phyloP scores from a whole-genome alignment of 148 eudicot species.

The Cornus florida region DNA sequence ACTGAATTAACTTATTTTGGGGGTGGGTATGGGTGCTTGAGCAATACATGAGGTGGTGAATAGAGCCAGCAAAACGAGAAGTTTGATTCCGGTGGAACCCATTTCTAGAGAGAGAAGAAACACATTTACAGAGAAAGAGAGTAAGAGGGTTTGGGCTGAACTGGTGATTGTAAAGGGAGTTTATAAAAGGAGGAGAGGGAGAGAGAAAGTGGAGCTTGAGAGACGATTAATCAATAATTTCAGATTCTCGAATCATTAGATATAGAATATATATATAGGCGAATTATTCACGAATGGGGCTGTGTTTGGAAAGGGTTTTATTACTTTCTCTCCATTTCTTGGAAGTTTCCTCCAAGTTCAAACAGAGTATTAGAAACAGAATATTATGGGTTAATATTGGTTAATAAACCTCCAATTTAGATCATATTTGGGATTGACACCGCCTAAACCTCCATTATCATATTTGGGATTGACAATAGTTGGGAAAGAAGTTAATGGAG shows the following conservation, averaged over 20 bases:
- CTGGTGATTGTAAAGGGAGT: neutral
- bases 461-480: no score
- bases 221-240: neutral
- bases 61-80: constrained; percentile 31
- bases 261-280: constrained; percentile 1
- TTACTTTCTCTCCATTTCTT: neutral
- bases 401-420: no score
- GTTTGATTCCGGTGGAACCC: neutral
- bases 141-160: neutral
- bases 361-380: no score
- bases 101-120: constrained; percentile 6
- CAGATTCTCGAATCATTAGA: neutral
- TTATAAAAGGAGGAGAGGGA: neutral
- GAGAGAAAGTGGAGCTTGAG: neutral
- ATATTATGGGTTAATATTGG: no score
- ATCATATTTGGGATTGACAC: no score
- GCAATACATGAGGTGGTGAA: constrained; percentile 39
- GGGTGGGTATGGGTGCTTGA: constrained; percentile 35
- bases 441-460: no score
- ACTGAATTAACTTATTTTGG: no score
- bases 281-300: neutral
- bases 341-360: neutral
- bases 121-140: neutral
- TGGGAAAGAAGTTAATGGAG: no score
- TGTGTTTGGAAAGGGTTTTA: neutral